Evolutionary conservation across 1,284 basidiomycete species (phyloP).

Genomic region (Boletus sp.): DNA sequence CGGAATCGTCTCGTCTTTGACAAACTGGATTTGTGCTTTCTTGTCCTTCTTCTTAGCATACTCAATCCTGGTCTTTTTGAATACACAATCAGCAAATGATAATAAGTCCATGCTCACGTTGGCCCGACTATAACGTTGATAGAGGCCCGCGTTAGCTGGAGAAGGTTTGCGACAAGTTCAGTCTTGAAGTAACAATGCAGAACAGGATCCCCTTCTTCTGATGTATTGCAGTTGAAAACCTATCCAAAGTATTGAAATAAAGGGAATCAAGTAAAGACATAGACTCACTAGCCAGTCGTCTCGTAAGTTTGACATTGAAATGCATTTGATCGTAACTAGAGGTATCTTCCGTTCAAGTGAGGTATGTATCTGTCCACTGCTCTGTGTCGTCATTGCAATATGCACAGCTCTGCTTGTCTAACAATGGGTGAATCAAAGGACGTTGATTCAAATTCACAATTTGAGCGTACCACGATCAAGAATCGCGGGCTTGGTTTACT

Average conservation of each 20-base stretch:
- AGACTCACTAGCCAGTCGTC: slow-evolving; percentile 90
- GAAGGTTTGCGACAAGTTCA: slow-evolving; percentile 81
- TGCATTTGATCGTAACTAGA: slow-evolving; percentile 79
- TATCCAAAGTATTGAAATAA: slow-evolving; percentile 6
- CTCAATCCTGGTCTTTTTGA: slow-evolving; percentile 55
- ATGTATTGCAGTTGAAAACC: slow-evolving; percentile 70
- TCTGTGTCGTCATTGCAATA: slow-evolving; percentile 70
- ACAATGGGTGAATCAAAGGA: slow-evolving; percentile 2
- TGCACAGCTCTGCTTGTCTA: slow-evolving; percentile 90
- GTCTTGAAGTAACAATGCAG: slow-evolving; percentile 96
- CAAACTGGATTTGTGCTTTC: slow-evolving; percentile 81
- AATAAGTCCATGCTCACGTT: slow-evolving; percentile 51
- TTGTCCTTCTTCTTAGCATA: slow-evolving; percentile 99
- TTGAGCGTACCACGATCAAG: slow-evolving; percentile 74
- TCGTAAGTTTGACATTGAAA: slow-evolving; percentile 83
- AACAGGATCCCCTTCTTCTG: slow-evolving; percentile 95
- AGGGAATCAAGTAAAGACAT: not conserved
- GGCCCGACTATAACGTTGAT: slow-evolving; percentile 74
- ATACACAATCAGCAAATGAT: slow-evolving; percentile 4
- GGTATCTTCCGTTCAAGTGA: slow-evolving; percentile 87
- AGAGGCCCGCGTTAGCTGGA: slow-evolving; percentile 78
- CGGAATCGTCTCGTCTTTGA: slow-evolving; percentile 83
- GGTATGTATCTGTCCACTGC: slow-evolving; percentile 59
- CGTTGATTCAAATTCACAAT: slow-evolving; percentile 13
- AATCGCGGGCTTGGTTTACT: slow-evolving; percentile 92